phyloP scores from a whole-genome alignment of 148 eudicot species.

The Chenopodium suecicum region DNA sequence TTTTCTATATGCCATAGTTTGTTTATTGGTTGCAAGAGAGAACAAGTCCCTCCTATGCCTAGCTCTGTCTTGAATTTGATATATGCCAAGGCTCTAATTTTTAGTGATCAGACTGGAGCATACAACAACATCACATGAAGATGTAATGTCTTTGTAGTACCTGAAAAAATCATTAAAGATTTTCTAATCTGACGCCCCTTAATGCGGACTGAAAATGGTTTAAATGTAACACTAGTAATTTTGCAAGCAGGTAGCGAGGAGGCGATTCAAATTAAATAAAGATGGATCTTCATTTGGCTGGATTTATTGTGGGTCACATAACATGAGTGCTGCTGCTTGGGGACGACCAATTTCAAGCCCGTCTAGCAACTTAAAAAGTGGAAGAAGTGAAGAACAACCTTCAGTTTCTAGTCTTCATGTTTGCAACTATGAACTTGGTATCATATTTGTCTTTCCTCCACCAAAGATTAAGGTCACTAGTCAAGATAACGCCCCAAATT shows the following conservation, averaged over 20 bases:
- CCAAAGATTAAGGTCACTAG: slow-evolving; percentile 21
- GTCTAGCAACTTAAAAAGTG: slow-evolving; percentile 15
- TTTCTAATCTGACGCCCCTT: neutral
- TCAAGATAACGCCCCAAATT: slow-evolving; percentile 18
- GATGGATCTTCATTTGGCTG: slow-evolving; percentile 70
- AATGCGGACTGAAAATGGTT: neutral
- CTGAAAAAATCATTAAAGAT: neutral
- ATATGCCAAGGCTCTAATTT: neutral
- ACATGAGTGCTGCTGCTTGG: slow-evolving; percentile 97
- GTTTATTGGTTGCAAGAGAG: neutral
- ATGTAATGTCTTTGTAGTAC: neutral
- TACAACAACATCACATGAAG: neutral
- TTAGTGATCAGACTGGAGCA: neutral
- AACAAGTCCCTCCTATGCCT: neutral
- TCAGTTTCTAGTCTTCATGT: slow-evolving; percentile 63
- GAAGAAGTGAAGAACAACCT: slow-evolving; percentile 32
- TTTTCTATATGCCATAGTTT: neutral
- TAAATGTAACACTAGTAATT: slow-evolving; percentile 5
- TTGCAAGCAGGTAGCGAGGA: slow-evolving; percentile 67
- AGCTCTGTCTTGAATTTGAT: neutral
- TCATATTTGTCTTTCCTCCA: slow-evolving; percentile 72
- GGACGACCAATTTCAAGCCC: slow-evolving; percentile 55
- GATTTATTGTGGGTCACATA: slow-evolving; percentile 88
- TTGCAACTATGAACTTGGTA: slow-evolving; percentile 87
- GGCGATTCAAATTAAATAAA: slow-evolving; percentile 63